phyloP scores from a whole-genome alignment of 2,329 filamentous ascomycete genomes.

The Colletotrichum sp. region DNA sequence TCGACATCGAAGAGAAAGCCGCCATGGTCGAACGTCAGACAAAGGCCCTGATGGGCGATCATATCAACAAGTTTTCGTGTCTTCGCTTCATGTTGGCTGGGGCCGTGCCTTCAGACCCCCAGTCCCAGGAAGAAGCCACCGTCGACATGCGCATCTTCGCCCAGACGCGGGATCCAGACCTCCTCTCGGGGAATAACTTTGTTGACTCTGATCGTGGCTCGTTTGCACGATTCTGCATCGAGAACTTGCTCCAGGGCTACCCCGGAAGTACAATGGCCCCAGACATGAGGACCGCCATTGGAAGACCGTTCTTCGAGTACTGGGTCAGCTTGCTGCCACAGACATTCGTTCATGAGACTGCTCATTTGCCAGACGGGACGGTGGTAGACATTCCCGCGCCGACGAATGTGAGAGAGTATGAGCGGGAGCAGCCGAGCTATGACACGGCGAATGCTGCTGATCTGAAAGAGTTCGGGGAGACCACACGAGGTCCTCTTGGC shows the following conservation, averaged over 20 bases:
- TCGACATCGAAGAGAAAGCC: constrained; percentile 53
- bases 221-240: constrained; percentile 39
- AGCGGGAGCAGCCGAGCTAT: background rate
- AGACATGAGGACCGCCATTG: constrained; percentile 40
- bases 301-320: constrained; percentile 39
- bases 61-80: constrained; percentile 46
- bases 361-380: constrained; percentile 26
- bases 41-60: constrained; percentile 43
- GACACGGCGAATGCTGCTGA: background rate
- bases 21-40: constrained; percentile 54
- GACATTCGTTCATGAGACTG: constrained; percentile 24
- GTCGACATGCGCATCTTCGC: constrained; percentile 50
- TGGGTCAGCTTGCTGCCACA: constrained; percentile 30
- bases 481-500: background rate
- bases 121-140: constrained; percentile 45
- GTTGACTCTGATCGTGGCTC: constrained; percentile 28
- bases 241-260: constrained; percentile 45
- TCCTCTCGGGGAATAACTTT: constrained; percentile 23
- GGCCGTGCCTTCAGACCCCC: constrained; percentile 35
- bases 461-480: background rate
- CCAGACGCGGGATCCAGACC: constrained; percentile 36
- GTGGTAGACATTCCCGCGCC: background rate
- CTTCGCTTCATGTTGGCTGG: constrained; percentile 51
- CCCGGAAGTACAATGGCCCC: constrained; percentile 39
- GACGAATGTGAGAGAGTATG: background rate